Evolutionary conservation across 805 yeast species (phyloP), one percentile per base, ranked within the genome.

Genomic region (Candida boidinii): DNA sequence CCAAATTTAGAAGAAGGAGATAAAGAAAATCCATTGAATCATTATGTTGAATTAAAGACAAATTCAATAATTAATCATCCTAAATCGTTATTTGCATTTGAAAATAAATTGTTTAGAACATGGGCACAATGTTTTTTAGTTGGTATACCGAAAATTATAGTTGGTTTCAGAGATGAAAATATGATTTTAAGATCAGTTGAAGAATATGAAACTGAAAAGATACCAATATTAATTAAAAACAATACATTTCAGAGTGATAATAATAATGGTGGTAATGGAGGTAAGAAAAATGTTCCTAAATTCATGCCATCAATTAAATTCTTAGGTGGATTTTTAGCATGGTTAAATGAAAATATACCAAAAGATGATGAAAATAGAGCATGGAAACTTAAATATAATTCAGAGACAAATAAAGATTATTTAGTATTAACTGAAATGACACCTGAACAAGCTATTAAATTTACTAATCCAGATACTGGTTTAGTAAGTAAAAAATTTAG

Each of bases 121-220:
- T 92, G 99, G 99, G 85, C 94, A 2, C 97, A 87, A 60, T 81
- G 95, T 41, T 92, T 87, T 54, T 62, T 92, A 16, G 65, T 85
- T 28, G 98, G 98, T 4, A 70, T 92, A 15, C 77, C 81, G n/a
- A 71, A 72, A 37, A 68, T 90, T 4, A 69, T 83, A 4, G 84
- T 84, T 50, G 99, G 96, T 0, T 92, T 82, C 56, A 69, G 96
- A 44, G 94, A 86, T 51, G 81, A 81, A 13, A 58, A 73, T 22
- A 65, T 80, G 27, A 54, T 69, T n/a, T 58, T 90, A 35, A 62
- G 69, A 40, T 58, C 79, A 3, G 75, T 84, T 2, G 97, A 92
- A 56, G 76, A 81, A 37, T 87, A 61, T 53, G 63, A 71, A 32
- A 80, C 94, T 0, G 87, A 80, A 23, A 82, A 84, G 42, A 67